phyloP scores from a whole-genome alignment of 2,329 filamentous ascomycete species.

The Colletotrichum abscissum region DNA sequence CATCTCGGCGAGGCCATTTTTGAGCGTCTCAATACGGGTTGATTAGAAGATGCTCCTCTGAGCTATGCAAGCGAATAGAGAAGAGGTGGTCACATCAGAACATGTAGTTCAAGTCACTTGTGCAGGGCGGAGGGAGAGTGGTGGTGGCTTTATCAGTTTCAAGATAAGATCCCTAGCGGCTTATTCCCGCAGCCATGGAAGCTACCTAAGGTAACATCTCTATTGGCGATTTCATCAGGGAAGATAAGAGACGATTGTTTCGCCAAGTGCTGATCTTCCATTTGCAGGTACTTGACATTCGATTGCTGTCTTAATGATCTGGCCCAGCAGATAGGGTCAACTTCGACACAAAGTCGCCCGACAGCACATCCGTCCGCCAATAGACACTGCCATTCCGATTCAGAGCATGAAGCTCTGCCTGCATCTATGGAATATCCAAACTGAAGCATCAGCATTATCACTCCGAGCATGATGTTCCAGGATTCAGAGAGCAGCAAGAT shows the following conservation, averaged over 20 bases:
- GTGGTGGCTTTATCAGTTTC: background rate
- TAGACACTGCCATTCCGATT: background rate
- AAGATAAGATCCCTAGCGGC: background rate
- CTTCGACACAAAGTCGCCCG: background rate
- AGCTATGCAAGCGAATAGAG: background rate
- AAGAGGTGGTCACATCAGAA: background rate
- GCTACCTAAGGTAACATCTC: background rate
- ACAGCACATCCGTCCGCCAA: too few relatives aligned
- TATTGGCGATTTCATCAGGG: background rate
- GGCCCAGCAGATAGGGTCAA: background rate
- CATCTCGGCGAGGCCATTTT: constrained; percentile 1
- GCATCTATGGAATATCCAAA: background rate
- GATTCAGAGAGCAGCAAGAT: background rate
- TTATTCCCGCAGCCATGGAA: background rate
- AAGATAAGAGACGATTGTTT: background rate
- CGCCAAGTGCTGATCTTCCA: background rate
- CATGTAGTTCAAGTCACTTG: background rate
- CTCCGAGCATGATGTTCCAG: background rate
- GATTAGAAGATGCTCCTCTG: background rate
- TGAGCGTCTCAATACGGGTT: background rate
- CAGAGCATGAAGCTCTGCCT: background rate
- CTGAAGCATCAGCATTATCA: background rate
- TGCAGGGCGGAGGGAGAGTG: background rate
- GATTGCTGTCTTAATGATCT: background rate
- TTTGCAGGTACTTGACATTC: background rate